Evolutionary conservation across 2,329 filamentous ascomycete genomes (phyloP).

Genomic region (Fusarium sp.): DNA sequence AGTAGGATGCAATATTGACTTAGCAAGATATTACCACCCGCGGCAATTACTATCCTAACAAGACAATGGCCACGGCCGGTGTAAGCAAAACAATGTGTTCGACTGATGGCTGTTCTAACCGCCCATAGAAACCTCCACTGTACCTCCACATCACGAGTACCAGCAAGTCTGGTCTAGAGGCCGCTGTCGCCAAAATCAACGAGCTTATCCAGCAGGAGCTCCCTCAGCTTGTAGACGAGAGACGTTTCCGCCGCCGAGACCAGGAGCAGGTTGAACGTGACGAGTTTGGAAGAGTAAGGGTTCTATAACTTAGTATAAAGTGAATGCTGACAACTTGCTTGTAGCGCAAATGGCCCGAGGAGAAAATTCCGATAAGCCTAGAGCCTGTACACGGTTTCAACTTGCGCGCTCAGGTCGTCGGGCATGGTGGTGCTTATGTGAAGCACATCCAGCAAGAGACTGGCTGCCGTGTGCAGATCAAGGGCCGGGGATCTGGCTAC

Average conservation of each 20-base stretch:
- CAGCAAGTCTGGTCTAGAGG: constrained; percentile 88
- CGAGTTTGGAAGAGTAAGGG: constrained; percentile 84
- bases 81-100: constrained; percentile 65
- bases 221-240: constrained; percentile 93
- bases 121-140: constrained; percentile 82
- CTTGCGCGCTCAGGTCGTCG: constrained; percentile 93
- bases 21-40: constrained; percentile 95
- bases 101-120: neutral
- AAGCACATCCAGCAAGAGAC: constrained; percentile 99
- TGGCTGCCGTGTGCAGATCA: constrained; percentile 96
- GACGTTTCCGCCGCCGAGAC: constrained; percentile 87
- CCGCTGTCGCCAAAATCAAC: constrained; percentile 87
- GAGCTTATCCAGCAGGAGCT: constrained; percentile 97
- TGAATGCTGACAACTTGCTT: constrained; percentile 22
- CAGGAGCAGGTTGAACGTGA: constrained; percentile 86
- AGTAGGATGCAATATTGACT: constrained; percentile 67
- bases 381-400: constrained; percentile 96
- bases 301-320: neutral
- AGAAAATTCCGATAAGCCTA: constrained; percentile 89
- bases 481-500: constrained; percentile 94
- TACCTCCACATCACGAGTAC: constrained; percentile 97
- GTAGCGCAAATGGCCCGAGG: constrained; percentile 98
- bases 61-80: constrained; percentile 93
- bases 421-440: constrained; percentile 92
- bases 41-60: constrained; percentile 96